These are phyloP conservation scores for Prunus campanulata DNA, from an alignment of 306 rosid species.

Conservation along the genomic window DNA sequence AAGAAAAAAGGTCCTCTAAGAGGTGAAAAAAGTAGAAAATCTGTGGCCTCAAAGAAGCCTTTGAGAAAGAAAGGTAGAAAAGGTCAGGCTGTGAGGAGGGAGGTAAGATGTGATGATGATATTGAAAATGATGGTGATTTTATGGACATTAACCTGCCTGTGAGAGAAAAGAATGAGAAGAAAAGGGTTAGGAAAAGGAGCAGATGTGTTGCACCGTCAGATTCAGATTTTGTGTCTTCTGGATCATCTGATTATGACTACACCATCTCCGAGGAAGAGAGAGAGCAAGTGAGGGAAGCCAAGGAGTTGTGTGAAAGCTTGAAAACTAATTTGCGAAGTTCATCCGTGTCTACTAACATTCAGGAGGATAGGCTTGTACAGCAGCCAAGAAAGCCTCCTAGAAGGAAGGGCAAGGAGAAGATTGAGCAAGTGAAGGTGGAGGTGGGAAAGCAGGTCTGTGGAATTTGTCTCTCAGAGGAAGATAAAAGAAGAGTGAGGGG, in stretches of 20 bases:
- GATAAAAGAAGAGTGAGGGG: constrained; percentile 89
- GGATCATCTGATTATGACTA: constrained; percentile 66
- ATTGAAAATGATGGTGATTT: constrained; percentile 44
- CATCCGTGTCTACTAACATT: constrained; percentile 37
- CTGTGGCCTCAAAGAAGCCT: constrained; percentile 58
- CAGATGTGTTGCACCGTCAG: constrained; percentile 34
- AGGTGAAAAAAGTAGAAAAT: constrained; percentile 44
- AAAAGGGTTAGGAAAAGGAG: constrained; percentile 39
- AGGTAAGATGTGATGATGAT: constrained; percentile 34
- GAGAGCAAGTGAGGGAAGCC: constrained; percentile 94
- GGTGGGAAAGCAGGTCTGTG: constrained; percentile 79
- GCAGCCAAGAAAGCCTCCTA: constrained; percentile 52
- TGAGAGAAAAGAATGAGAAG: constrained; percentile 33
- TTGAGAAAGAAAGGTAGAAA: constrained; percentile 55
- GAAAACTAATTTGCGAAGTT: constrained; percentile 49
- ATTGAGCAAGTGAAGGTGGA: constrained; percentile 59
- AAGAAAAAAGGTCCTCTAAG: constrained; percentile 40
- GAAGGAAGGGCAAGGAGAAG: constrained; percentile 85
- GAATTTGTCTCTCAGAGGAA: constrained; percentile 94
- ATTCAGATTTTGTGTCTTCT: constrained; percentile 53
- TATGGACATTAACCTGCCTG: constrained; percentile 31
- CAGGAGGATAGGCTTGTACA: constrained; percentile 34
- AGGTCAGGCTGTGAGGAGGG: constrained; percentile 38
- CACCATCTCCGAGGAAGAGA: constrained; percentile 97
- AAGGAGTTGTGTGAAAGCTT: constrained; percentile 47